Conservation (phyloP, 768 basidiomycete genomes). For the Epithele typhae region DNA sequence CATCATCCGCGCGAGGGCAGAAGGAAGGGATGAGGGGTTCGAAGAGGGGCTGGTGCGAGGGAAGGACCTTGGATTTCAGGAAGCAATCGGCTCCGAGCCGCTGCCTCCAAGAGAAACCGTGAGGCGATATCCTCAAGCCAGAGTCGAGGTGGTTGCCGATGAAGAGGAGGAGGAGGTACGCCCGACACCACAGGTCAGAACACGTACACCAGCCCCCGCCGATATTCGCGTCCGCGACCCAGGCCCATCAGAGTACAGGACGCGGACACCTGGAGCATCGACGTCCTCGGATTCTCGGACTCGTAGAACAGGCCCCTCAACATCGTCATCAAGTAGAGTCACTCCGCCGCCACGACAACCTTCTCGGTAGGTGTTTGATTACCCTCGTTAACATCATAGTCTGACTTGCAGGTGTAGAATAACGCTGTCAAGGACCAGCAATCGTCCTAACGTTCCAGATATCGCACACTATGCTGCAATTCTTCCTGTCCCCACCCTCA, state of each 20-base stretch:
- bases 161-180: constrained; percentile 12
- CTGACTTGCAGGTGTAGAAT: constrained; percentile 3
- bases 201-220: background rate
- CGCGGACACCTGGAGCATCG: constrained; percentile 6
- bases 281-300: background rate
- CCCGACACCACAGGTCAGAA: background rate
- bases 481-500: constrained; percentile 19
- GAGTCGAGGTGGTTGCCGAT: constrained; percentile 7
- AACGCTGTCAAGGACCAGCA: constrained; percentile 3
- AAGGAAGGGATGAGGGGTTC: constrained; percentile 60
- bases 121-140: background rate
- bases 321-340: background rate
- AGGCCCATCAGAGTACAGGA: constrained; percentile 3
- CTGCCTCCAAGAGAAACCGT: too few species aligned
- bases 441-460: constrained; percentile 12
- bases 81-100: constrained; percentile 15
- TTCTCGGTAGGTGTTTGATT: constrained; percentile 16
- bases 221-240: too few species aligned
- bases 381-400: too few species aligned
- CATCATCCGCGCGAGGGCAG: constrained; percentile 53
- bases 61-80: constrained; percentile 37
- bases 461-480: constrained; percentile 15
- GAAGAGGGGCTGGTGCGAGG: constrained; percentile 52
- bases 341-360: constrained; percentile 5
- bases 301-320: background rate